Percentiles rank a stretch among this genome's conserved stretches.
Evolutionary conservation across 2,329 filamentous ascomycete genomes (phyloP).

Genomic region (Stemphylium beticola): DNA sequence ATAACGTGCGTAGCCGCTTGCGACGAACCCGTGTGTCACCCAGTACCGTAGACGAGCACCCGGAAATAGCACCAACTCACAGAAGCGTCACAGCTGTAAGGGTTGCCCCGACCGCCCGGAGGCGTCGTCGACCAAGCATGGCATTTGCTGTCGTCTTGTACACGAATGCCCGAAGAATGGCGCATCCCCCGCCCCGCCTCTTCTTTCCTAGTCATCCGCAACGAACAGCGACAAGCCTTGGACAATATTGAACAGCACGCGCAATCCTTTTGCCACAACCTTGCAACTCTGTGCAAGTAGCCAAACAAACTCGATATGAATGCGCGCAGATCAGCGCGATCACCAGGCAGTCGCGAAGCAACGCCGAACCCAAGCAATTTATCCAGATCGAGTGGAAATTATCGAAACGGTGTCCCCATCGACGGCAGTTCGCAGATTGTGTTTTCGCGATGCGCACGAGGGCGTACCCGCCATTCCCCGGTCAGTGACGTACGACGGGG

Average conservation of each 20-base stretch:
- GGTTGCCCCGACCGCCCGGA: conserved; percentile 2
- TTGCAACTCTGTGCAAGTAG: conserved; percentile 9
- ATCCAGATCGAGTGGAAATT: conserved; percentile 12
- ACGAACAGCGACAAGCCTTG: conserved; percentile 16
- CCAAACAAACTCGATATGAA: conserved; percentile 22
- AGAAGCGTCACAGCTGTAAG: conserved; percentile 6
- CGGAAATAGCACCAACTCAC: conserved; percentile 16
- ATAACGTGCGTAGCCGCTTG: conserved; percentile 16
- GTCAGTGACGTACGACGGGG: conserved; percentile 10
- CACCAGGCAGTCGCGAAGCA: conserved; percentile 12
- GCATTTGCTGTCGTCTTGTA: conserved; percentile 2
- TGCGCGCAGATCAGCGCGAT: conserved; percentile 27
- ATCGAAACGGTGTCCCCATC: conserved; percentile 21
- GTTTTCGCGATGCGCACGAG: conserved; percentile 17
- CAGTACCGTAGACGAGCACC: conserved; percentile 4
- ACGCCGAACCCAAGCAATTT: conserved; percentile 8
- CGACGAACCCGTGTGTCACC: conserved; percentile 8
- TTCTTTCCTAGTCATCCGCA: conserved; percentile 9
- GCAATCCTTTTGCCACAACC: conserved; percentile 34
- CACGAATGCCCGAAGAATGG: neutral
- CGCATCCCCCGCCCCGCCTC: conserved; percentile 12
- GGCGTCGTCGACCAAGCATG: neutral
- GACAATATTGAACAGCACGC: conserved; percentile 24
- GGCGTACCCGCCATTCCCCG: conserved; percentile 28
- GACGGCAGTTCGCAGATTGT: conserved; percentile 11